These are phyloP conservation scores for Lagerstroemia speciosa DNA, from an alignment of 345 rosid species.

Conservation along the genomic window DNA sequence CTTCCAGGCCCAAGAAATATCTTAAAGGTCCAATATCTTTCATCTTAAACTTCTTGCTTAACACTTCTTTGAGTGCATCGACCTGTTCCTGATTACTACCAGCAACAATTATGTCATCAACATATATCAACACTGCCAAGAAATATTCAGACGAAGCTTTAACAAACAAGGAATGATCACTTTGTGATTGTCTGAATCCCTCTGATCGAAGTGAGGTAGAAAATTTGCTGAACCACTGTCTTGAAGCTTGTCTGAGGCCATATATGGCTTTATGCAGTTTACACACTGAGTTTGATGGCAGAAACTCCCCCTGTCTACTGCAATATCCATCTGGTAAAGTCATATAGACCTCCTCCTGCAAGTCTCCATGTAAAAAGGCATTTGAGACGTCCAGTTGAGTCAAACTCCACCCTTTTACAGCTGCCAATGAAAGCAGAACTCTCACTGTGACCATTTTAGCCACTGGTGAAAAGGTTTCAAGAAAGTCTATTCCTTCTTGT, in stretches of 20 bases:
- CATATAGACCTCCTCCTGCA: constrained; percentile 1
- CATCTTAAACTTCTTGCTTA: neutral
- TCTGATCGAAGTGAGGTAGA: neutral
- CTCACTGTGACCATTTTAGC: too few relatives aligned
- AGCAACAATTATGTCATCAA: neutral
- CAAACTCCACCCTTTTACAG: too few relatives aligned
- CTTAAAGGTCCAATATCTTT: neutral
- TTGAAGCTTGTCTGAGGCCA: constrained; percentile 1
- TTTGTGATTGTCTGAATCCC: neutral
- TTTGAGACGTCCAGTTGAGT: too few relatives aligned
- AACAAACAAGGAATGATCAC: neutral
- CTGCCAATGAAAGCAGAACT: too few relatives aligned
- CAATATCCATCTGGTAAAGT: neutral
- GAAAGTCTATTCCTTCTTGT: too few relatives aligned
- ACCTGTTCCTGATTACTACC: neutral
- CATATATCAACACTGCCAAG: constrained; percentile 6
- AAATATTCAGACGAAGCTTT: too few relatives aligned
- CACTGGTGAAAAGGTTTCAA: too few relatives aligned
- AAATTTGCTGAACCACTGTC: neutral
- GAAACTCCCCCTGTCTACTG: too few relatives aligned
- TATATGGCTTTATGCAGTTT: too few relatives aligned
- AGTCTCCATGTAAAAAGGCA: neutral
- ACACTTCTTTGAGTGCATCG: neutral
- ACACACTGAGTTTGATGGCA: neutral
- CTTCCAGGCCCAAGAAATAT: neutral